Evolutionary conservation across 345 rosid genomes (phyloP), one percentile per base, ranked within the genome.

Genomic region (Corchorus capsularis): DNA sequence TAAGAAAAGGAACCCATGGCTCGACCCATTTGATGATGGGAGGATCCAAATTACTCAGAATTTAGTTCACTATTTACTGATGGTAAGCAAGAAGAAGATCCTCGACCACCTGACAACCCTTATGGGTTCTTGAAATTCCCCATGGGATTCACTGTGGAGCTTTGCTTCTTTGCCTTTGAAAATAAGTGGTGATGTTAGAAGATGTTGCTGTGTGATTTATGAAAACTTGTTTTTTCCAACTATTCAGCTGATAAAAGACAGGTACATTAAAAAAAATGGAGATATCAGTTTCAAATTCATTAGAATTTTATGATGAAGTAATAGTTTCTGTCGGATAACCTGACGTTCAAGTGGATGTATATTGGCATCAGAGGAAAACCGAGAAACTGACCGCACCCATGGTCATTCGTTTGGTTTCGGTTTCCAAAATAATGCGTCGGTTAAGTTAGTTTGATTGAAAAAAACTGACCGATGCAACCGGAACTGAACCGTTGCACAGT

Each of bases 41-140:
- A 89, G 85, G 59, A 97, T 91, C 83, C 94, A 91, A 0, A 72
- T 84, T 10, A 77, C 81, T n/a, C n/a, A 87, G 97, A 91, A 45
- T 95, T 88, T 67, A 97, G 99, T 14, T 89, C 98, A 8, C 55
- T 95, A 83, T 93, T 83, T 62, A 80, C 82, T 2, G 97, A 93
- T 75, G 97, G 98, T 0, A 95, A 93, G 83, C 98, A 95, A 80
- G 99, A 95, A 0, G 99, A 95, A 76, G 98, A 93, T 73, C 89
- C 93, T 2, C 75, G 95, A 52, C 97, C 83, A 83, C 97, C 96
- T 10, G 82, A 86, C 62, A 95, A 86, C 66, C 96, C 96, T 32
- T 93, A 93, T 54, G 99, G 97, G 3, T 95, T 93, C 89, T 88
- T 93, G 79, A 95, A 95, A 81, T 93, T 95, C 75, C 98, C 97